Conservation (phyloP, 192 early-diverging fungal species). For the Geranomyces michiganensis region DNA sequence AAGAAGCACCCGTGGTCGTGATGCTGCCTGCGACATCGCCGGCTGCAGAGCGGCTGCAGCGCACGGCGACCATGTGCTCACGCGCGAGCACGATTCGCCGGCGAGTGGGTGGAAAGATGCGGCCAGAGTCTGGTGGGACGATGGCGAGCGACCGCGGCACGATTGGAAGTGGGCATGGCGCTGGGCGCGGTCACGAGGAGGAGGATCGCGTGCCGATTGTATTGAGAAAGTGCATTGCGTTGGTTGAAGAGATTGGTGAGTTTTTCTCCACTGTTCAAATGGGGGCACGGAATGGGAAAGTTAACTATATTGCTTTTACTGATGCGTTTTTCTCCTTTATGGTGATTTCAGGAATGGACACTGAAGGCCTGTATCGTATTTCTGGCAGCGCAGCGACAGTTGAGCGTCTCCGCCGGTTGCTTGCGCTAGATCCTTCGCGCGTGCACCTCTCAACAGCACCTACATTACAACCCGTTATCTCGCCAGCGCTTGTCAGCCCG, state of each 20-base stretch:
- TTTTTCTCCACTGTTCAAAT: no score
- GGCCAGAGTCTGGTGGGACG: conserved; percentile 33
- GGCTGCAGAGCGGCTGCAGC: conserved; percentile 31
- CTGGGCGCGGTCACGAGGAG: conserved; percentile 5
- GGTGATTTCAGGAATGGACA: conserved; percentile 46
- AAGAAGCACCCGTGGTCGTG: conserved; percentile 13
- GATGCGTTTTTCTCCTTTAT: conserved; percentile 23
- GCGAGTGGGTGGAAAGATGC: conserved; percentile 36
- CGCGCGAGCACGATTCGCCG: conserved; percentile 42
- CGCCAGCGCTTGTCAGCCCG: conserved; percentile 4
- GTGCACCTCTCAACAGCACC: conserved; percentile 40
- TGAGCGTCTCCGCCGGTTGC: conserved; percentile 43
- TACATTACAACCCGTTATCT: conserved; percentile 22
- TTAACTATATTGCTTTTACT: conserved; percentile 54
- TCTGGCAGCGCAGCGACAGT: conserved; percentile 50
- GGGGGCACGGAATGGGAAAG: no score
- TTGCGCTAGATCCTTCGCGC: conserved; percentile 40
- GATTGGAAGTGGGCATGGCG: conserved; percentile 27
- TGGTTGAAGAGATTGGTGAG: conserved; percentile 57
- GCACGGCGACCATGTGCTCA: conserved; percentile 37
- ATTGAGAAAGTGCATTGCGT: conserved; percentile 49
- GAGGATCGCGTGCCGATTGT: conserved; percentile 46
- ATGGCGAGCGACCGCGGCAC: conserved; percentile 35
- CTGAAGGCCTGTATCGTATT: conserved; percentile 57
- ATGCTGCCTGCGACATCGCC: conserved; percentile 2